Evolutionary conservation across 805 yeast genomes (phyloP).

Genomic region (Ogataea parapolymorpha): DNA sequence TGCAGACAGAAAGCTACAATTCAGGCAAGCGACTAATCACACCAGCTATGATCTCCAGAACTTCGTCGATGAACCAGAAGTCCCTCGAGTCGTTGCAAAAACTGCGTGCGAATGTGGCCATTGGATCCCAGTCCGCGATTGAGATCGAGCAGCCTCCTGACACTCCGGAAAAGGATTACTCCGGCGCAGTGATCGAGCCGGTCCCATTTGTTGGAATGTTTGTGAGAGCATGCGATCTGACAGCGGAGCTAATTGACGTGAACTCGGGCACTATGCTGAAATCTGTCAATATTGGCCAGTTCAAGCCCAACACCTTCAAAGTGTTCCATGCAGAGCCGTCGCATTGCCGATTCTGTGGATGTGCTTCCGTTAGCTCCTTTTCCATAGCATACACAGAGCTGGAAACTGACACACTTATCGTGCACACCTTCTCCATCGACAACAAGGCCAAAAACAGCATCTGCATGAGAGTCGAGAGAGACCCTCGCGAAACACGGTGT

Average conservation of each 20-base stretch:
- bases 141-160: constrained; percentile 3
- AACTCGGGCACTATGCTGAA: constrained; percentile 72
- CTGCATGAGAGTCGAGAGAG: constrained; percentile 88
- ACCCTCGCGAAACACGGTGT: constrained; percentile 87
- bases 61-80: constrained; percentile 21
- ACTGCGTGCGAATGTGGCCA: constrained; percentile 11
- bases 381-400: constrained; percentile 68
- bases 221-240: constrained; percentile 51
- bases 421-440: constrained; percentile 72
- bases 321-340: constrained; percentile 84
- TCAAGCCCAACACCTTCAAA: constrained; percentile 54
- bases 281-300: constrained; percentile 57
- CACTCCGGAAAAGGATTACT: constrained; percentile 9
- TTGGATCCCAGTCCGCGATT: constrained; percentile 12
- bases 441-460: constrained; percentile 75
- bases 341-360: constrained; percentile 89
- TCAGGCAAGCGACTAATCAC: constrained; percentile 38
- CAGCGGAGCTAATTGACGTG: constrained; percentile 70
- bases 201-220: constrained; percentile 76
- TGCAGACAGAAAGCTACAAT: constrained; percentile 47
- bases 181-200: constrained; percentile 40
- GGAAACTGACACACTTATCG: constrained; percentile 52
- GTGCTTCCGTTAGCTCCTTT: constrained; percentile 72
- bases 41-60: constrained; percentile 35
- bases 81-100: constrained; percentile 18